These are phyloP conservation scores for Arabidopsis lyrata DNA, from an alignment of 441 rosid species.

Conservation along the genomic window DNA sequence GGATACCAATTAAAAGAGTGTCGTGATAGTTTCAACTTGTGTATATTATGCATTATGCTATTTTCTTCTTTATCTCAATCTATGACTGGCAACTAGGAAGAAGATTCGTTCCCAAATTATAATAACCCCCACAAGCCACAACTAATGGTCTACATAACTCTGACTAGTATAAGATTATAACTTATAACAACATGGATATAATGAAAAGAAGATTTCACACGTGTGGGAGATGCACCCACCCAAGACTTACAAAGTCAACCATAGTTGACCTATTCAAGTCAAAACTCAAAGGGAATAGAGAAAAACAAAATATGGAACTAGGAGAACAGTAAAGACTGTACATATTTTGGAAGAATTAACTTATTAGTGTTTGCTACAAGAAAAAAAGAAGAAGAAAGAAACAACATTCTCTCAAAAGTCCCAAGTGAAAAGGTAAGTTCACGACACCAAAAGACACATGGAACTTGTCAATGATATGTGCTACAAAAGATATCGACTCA, in stretches of 20 bases:
- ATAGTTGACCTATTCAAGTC: slow-evolving; percentile 14
- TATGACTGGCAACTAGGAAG: slow-evolving; percentile 12
- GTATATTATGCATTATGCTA: slow-evolving; percentile 26
- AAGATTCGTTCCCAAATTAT: slow-evolving; percentile 19
- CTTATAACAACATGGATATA: not conserved
- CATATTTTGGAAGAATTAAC: not conserved
- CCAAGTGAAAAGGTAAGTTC: slow-evolving; percentile 27
- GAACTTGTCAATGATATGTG: slow-evolving; percentile 39
- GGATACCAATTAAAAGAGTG: slow-evolving; percentile 26
- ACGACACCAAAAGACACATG: slow-evolving; percentile 32
- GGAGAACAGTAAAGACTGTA: not conserved
- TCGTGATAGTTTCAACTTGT: slow-evolving; percentile 19
- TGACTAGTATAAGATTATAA: slow-evolving; percentile 22
- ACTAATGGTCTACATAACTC: slow-evolving; percentile 24
- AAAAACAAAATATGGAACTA: not conserved
- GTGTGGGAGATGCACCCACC: slow-evolving; percentile 7
- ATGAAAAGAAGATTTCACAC: slow-evolving; percentile 19
- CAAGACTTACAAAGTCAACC: slow-evolving; percentile 11
- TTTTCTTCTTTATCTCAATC: slow-evolving; percentile 16
- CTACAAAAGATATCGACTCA: slow-evolving; percentile 13
- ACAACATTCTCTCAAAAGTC: not conserved
- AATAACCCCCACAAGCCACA: slow-evolving; percentile 25
- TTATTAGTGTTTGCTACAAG: not conserved
- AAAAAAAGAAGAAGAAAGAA: not conserved
- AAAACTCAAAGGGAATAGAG: not conserved